Evolutionary conservation across 23 red algal genomes (phyloP).

Genomic region (Agarophyton chilense): DNA sequence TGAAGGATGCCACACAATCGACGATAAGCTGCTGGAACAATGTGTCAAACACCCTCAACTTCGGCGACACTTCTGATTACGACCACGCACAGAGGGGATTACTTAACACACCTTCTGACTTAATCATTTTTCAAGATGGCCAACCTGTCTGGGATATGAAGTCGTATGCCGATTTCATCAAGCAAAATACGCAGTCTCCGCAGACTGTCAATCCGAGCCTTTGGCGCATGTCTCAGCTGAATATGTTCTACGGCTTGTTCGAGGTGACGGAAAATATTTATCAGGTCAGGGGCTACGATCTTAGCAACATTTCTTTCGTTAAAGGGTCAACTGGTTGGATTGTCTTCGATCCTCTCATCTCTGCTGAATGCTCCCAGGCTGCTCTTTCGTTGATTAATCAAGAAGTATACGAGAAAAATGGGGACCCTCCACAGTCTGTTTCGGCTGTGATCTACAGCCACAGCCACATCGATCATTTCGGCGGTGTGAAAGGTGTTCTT

Average conservation of each 20-base stretch:
- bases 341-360: neutral
- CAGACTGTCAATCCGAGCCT: neutral
- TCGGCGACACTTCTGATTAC: too few species aligned
- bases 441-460: slow-evolving; percentile 17
- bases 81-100: too few species aligned
- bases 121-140: too few species aligned
- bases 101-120: too few species aligned
- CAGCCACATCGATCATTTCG: slow-evolving; percentile 30
- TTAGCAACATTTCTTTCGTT: slow-evolving; percentile 13
- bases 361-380: neutral
- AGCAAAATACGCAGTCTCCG: neutral
- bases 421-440: neutral
- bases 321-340: neutral
- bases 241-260: slow-evolving; percentile 5
- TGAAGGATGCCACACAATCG: too few species aligned
- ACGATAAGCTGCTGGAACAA: too few species aligned
- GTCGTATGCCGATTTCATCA: neutral
- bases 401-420: neutral
- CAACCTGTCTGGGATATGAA: slow-evolving; percentile 12
- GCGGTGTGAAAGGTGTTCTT: neutral
- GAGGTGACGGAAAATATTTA: neutral
- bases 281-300: slow-evolving; percentile 17
- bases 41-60: too few species aligned
- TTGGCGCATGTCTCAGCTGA: slow-evolving; percentile 4
- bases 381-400: neutral